Base-by-base conservation (phyloP, 83 land plant species). In the Diphasiastrum complanatum region DNA sequence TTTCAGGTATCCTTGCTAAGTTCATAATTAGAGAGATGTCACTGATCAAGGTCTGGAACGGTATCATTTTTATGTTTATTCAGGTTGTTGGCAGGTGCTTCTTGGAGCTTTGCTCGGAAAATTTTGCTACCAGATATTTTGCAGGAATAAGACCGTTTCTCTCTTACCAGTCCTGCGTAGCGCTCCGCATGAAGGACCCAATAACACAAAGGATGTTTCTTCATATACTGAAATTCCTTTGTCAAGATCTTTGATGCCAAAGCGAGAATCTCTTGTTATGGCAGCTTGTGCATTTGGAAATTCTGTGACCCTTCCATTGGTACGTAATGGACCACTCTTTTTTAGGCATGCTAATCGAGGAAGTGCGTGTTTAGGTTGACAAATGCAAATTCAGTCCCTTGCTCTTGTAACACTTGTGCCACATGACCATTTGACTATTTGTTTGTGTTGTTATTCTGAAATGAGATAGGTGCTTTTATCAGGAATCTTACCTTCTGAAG, bases 271-370 rank as follows among this genome's bases (percentile, higher is more conserved):
- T 50, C 50, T 72, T 26, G 50, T 72, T 3, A 51, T 46, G 8
- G 72, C 65, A 31, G 71, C 75, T 37, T 72, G 75, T 51, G 72
- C 75, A 47, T 72, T 72, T 67, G 72, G 72, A 33, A 72, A 72
- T 56, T 45, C 75, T 30, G 51, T 72, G 25, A 66, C 73, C 27
- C 73, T 72, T 5, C 75, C 75, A 33, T 40, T 72, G 72, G 75
- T 72, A 60, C 16, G n/a, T 33, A 20, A 32, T 24, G 54, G 34
- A 5, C 3, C 18, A n/a, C 8, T 19, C 32, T 64, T 11, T 18
- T 40, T 56, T 24, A 23, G 53, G 26, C 23, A 1, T 16, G n/a
- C n/a, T n/a, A n/a, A n/a, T n/a, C n/a, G n/a, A n/a, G n/a, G n/a
- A n/a, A n/a, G n/a, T n/a, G n/a, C n/a, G n/a, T n/a, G n/a, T n/a